Base-by-base conservation (phyloP, 1,284 basidiomycete species). In the Cystobasidium slooffiae region DNA sequence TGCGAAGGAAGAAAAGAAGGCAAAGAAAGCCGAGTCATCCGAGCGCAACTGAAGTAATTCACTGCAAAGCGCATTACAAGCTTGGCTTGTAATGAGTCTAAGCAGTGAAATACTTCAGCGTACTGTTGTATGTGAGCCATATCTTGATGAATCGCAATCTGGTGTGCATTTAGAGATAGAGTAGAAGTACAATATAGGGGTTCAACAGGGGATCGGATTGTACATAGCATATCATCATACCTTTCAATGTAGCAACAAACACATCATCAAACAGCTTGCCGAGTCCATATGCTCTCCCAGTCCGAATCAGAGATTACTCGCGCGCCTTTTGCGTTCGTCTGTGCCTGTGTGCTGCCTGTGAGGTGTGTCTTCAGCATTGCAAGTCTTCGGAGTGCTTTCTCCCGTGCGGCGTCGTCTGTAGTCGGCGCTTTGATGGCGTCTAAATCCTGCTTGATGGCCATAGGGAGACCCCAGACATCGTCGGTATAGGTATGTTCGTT, bases 1-100 rank as follows among this genome's bases (percentile, higher is more conserved):
- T 10, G 75, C 77, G 75, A 76, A 78, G 64, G 74, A 59, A 20
- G 73, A 43, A 41, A 64, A 65, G 76, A 59, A 63, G 37, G 74
- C 18, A 18, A 62, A 63, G 75, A 39, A 55, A 46, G 43, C 41
- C 14, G 22, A 22, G 39, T 5, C 24, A 20, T 52, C 24, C n/a
- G 41, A 53, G 44, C 41, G 14, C 22, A 39, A 44, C 14, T 10
- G 18, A 12, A 41, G 24, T 31, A 41, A 16, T 14, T 55, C 10
- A 31, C 31, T 31, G 31, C 31, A 31, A 31, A 31, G 31, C 31
- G 31, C 5, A 5, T 31, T 31, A 31, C 31, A 31, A 31, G 31
- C 31, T 5, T 2, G 5, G 31, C 31, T 31, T 31, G 31, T 31
- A 31, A 31, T 31, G 31, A 31, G 31, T 31, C 31, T 31, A 31